phyloP scores from a whole-genome alignment of 148 eudicot species.

The Vaccinium vitisidaea region DNA sequence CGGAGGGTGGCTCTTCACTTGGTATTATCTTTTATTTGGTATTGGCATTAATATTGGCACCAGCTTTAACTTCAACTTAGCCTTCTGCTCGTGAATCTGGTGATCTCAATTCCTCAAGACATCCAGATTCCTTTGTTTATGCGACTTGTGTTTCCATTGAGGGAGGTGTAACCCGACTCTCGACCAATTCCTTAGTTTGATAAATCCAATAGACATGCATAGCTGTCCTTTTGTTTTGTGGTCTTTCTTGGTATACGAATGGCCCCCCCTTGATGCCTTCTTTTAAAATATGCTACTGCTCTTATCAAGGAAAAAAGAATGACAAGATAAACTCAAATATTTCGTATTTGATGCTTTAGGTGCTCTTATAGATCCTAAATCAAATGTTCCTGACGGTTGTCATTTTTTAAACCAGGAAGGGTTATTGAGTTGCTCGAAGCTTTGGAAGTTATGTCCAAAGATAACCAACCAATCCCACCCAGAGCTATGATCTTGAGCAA shows the following conservation, averaged over 20 bases:
- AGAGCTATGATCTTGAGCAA: conserved; percentile 95
- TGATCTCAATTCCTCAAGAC: too few species aligned
- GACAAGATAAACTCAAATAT: neutral
- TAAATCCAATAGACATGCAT: neutral
- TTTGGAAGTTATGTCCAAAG: conserved; percentile 84
- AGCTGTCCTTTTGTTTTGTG: neutral
- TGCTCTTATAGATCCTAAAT: neutral
- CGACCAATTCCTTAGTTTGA: neutral
- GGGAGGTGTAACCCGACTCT: neutral
- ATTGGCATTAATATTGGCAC: too few species aligned
- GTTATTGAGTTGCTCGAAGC: conserved; percentile 84
- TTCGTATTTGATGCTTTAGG: conserved; percentile 6
- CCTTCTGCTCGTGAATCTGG: too few species aligned
- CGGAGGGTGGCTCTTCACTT: too few species aligned
- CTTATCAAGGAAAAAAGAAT: neutral
- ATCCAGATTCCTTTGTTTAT: too few species aligned
- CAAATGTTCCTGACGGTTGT: conserved; percentile 10
- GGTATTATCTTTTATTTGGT: too few species aligned
- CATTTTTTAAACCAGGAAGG: conserved; percentile 61
- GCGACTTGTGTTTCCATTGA: neutral
- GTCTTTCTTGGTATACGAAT: neutral
- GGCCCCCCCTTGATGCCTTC: conserved; percentile 1
- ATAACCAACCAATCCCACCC: conserved; percentile 78
- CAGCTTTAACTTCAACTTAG: too few species aligned
- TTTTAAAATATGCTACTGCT: neutral